These are phyloP conservation scores for Recurvomyces mirabilis DNA, from an alignment of 495 filamentous ascomycete species.

Conservation along the genomic window DNA sequence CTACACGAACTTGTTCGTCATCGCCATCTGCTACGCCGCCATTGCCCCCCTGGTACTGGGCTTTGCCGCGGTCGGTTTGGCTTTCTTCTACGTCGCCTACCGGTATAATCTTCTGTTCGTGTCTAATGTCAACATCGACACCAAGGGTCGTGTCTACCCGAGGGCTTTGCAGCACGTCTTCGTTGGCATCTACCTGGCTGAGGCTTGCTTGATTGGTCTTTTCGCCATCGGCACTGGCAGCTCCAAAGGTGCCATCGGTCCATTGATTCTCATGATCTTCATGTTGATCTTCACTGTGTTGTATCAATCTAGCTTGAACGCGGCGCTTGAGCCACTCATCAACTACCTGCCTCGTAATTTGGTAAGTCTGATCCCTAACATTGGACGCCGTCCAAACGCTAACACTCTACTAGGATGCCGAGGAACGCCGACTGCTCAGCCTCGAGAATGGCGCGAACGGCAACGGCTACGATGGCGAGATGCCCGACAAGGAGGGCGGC, in stretches of 20 bases:
- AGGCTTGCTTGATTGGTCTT: constrained; percentile 81
- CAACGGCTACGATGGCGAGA: constrained; percentile 23
- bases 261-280: constrained; percentile 70
- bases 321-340: constrained; percentile 66
- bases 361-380: too few relatives aligned
- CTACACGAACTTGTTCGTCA: constrained; percentile 74
- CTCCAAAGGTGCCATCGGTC: constrained; percentile 49
- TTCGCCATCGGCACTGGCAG: constrained; percentile 53
- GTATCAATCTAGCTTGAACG: constrained; percentile 73
- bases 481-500: constrained; percentile 7
- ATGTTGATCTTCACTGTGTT: constrained; percentile 70
- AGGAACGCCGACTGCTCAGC: constrained; percentile 54
- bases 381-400: too few relatives aligned
- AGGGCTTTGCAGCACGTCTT: constrained; percentile 86
- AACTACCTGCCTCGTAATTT: constrained; percentile 75
- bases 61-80: constrained; percentile 74
- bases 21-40: constrained; percentile 79
- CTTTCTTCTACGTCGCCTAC: constrained; percentile 85
- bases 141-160: constrained; percentile 78
- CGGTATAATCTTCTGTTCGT: constrained; percentile 94
- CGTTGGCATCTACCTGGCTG: constrained; percentile 73
- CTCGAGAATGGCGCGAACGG: constrained; percentile 29
- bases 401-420: constrained; percentile 47
- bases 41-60: constrained; percentile 86
- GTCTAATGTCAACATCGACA: constrained; percentile 73